Evolutionary conservation across 2,329 filamentous ascomycete species (phyloP).

Genomic region (Colletotrichum navitas): DNA sequence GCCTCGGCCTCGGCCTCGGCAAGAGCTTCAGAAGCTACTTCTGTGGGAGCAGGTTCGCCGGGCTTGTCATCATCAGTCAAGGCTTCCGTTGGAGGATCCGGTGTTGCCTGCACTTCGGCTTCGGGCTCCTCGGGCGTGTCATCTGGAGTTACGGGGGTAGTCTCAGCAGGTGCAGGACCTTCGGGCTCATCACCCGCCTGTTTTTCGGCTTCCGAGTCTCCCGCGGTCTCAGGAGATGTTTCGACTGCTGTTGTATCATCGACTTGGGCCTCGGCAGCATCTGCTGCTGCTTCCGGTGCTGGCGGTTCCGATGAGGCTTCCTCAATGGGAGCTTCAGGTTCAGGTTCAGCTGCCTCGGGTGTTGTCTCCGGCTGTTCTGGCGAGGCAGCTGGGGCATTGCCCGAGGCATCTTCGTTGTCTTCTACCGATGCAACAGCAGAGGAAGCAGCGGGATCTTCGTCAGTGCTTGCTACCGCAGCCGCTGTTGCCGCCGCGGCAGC

Average conservation of each 20-base stretch:
- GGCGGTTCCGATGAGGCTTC: neutral
- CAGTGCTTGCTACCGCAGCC: neutral
- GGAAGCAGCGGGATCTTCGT: neutral
- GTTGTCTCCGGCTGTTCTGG: neutral
- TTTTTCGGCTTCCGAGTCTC: neutral
- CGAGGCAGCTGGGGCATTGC: neutral
- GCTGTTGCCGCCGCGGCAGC: constrained; percentile 1
- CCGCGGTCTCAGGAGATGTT: neutral
- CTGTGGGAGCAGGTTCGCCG: neutral
- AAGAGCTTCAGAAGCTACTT: neutral
- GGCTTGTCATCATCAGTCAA: neutral
- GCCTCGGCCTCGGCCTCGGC: neutral
- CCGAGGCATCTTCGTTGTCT: neutral
- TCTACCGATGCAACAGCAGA: neutral
- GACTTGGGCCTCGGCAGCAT: neutral
- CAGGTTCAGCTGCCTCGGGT: neutral
- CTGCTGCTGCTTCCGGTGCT: neutral
- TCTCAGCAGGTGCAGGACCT: neutral
- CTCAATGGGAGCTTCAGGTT: neutral
- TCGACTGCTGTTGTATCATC: neutral
- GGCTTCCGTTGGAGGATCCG: neutral
- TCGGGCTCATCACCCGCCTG: neutral
- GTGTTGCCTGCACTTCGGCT: neutral
- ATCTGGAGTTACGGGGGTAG: neutral
- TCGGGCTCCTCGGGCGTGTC: neutral